Conservation (phyloP, 345 rosid species). For the Salix udensis region DNA sequence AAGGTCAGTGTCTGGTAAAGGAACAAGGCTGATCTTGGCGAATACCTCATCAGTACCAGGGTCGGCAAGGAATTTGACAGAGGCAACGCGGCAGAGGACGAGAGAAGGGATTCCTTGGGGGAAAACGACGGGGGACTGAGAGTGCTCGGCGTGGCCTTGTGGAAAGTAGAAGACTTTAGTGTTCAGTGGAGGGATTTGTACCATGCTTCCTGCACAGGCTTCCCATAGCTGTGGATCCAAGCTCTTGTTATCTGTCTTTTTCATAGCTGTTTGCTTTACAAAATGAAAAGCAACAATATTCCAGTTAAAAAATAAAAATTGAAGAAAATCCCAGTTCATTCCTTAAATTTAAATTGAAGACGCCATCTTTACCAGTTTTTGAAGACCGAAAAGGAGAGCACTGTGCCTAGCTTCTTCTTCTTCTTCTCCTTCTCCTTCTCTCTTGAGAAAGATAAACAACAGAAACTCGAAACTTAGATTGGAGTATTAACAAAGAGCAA, state of each 20-base stretch:
- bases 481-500: not conserved
- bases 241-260: slow-evolving; percentile 18
- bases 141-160: slow-evolving; percentile 34
- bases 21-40: slow-evolving; percentile 19
- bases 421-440: not conserved
- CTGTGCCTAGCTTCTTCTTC: not conserved
- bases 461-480: no score
- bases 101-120: slow-evolving; percentile 3
- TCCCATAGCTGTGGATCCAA: slow-evolving; percentile 29
- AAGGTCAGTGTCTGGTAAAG: slow-evolving; percentile 12
- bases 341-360: not conserved
- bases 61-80: slow-evolving; percentile 25
- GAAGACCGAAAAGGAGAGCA: not conserved
- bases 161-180: slow-evolving; percentile 24
- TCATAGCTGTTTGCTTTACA: slow-evolving; percentile 32
- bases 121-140: slow-evolving; percentile 19
- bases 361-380: not conserved
- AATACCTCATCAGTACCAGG: slow-evolving; percentile 22
- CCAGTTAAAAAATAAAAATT: not conserved
- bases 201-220: slow-evolving; percentile 33
- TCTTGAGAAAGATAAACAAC: no score
- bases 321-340: not conserved
- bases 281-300: not conserved
- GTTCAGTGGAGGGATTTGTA: slow-evolving; percentile 25
- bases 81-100: slow-evolving; percentile 17